These are phyloP conservation scores for Gynostemma pentaphyllum DNA, from an alignment of 306 rosid species.

Conservation along the genomic window DNA sequence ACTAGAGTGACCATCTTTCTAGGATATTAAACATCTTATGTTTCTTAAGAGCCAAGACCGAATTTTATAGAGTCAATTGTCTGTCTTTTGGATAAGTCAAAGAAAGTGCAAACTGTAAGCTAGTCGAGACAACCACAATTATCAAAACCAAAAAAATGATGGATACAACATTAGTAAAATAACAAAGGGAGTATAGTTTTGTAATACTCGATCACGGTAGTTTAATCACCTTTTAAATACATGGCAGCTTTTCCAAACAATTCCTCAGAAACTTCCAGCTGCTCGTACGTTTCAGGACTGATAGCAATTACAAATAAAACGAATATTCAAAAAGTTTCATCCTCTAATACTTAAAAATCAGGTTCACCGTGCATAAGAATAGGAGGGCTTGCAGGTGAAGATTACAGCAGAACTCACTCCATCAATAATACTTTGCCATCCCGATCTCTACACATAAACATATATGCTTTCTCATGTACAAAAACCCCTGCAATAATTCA, in stretches of 20 bases:
- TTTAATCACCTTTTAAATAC: slow-evolving; percentile 3
- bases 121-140: too few relatives aligned
- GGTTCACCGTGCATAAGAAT: background rate
- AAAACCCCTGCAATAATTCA: slow-evolving; percentile 48
- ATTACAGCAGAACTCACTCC: slow-evolving; percentile 64
- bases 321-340: slow-evolving; percentile 10
- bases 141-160: too few relatives aligned
- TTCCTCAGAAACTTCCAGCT: slow-evolving; percentile 65
- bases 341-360: background rate
- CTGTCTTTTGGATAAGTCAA: too few relatives aligned
- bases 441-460: slow-evolving; percentile 78
- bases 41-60: too few relatives aligned
- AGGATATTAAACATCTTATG: too few relatives aligned
- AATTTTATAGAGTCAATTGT: too few relatives aligned
- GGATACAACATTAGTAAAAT: background rate
- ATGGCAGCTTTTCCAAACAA: slow-evolving; percentile 40
- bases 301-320: slow-evolving; percentile 17
- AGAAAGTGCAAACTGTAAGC: too few relatives aligned
- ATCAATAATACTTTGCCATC: slow-evolving; percentile 70
- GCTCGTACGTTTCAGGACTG: slow-evolving; percentile 72
- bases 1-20: too few relatives aligned
- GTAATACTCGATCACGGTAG: background rate
- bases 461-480: slow-evolving; percentile 47
- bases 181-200: background rate
- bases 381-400: background rate